Conservation (phyloP, 257 asterid genomes). For the Salvia miltiorrhiza region DNA sequence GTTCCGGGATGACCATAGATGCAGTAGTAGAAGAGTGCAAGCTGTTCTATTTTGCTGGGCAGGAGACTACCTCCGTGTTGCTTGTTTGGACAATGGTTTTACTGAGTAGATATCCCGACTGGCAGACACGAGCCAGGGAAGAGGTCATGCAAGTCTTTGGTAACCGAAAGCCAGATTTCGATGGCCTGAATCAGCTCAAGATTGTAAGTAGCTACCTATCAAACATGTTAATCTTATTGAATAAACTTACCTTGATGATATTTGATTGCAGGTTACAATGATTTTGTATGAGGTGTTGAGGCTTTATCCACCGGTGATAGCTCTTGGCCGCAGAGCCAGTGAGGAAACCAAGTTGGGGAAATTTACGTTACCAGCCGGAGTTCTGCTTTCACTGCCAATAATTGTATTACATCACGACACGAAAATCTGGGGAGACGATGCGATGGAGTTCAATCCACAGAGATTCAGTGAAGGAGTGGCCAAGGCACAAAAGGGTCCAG, state of each 20-base stretch:
- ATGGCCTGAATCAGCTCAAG: constrained; percentile 43
- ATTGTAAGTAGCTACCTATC: constrained; percentile 25
- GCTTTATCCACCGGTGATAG: constrained; percentile 25
- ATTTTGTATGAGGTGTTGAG: constrained; percentile 41
- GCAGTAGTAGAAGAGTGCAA: constrained; percentile 17
- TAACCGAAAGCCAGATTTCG: constrained; percentile 19
- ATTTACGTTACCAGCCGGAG: constrained; percentile 33
- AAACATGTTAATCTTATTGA: too few relatives aligned
- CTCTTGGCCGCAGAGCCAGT: background rate
- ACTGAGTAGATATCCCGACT: constrained; percentile 32
- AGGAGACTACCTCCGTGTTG: constrained; percentile 39
- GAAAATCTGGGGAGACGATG: constrained; percentile 44
- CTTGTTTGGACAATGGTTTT: constrained; percentile 44
- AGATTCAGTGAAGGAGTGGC: constrained; percentile 42
- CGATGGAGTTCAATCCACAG: constrained; percentile 39
- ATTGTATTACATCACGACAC: constrained; percentile 22
- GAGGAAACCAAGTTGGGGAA: constrained; percentile 36
- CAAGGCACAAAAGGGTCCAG: constrained; percentile 32
- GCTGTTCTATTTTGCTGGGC: constrained; percentile 42
- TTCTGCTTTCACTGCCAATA: constrained; percentile 5
- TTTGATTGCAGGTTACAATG: constrained; percentile 32
- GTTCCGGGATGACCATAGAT: background rate
- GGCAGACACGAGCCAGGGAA: constrained; percentile 46
- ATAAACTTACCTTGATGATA: background rate
- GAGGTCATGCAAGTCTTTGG: constrained; percentile 37